These are phyloP conservation scores for Xylaria sp. DNA, from an alignment of 2,329 filamentous ascomycete species.

Conservation along the genomic window DNA sequence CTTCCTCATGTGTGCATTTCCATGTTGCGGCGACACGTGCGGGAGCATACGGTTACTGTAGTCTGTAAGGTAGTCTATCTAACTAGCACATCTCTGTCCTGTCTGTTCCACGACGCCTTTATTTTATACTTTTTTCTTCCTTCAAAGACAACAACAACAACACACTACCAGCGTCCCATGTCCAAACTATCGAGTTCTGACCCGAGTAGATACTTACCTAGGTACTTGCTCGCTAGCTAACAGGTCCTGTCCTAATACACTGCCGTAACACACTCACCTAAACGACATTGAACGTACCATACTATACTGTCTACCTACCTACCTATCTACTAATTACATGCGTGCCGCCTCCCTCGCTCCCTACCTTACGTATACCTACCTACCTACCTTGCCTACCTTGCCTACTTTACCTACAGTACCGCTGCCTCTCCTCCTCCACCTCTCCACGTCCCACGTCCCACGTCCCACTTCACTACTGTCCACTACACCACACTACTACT, in stretches of 20 bases:
- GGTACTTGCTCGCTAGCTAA: too few species aligned
- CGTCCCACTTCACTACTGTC: slow-evolving; percentile 4
- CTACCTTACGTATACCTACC: too few species aligned
- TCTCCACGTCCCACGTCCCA: slow-evolving; percentile 13
- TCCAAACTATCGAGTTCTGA: too few species aligned
- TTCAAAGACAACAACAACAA: not conserved
- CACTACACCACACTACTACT: slow-evolving; percentile 8
- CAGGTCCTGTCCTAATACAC: not conserved
- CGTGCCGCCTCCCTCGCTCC: too few species aligned
- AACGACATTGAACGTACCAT: slow-evolving; percentile 6
- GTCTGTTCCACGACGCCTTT: not conserved
- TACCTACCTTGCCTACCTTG: too few species aligned
- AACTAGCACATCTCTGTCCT: not conserved
- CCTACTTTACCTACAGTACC: too few species aligned
- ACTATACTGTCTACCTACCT: not conserved
- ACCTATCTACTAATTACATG: not conserved
- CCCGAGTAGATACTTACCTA: too few species aligned
- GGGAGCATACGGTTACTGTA: not conserved
- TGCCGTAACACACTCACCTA: not conserved
- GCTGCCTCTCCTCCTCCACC: slow-evolving; percentile 5
- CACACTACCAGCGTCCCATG: not conserved
- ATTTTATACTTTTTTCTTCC: not conserved
- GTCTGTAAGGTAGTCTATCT: not conserved
- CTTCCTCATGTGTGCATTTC: slow-evolving; percentile 6
- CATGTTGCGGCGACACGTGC: slow-evolving; percentile 5